Conservation (phyloP, 345 rosid species). For the Kandelia obovata region DNA sequence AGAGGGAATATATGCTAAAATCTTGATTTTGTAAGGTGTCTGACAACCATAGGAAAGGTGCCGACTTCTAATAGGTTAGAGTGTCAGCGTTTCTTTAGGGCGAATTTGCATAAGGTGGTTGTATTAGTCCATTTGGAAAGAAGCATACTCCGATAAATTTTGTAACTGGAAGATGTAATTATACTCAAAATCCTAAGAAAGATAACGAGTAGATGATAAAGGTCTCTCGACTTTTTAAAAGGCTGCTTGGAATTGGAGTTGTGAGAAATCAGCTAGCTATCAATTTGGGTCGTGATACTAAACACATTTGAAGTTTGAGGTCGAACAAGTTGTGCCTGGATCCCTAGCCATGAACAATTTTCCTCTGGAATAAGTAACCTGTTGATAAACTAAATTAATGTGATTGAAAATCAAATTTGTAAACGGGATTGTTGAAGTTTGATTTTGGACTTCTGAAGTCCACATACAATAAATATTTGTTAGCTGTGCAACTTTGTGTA, state of each 20-base stretch:
- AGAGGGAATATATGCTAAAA: slow-evolving; percentile 55
- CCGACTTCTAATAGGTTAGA: slow-evolving; percentile 23
- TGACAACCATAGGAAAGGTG: slow-evolving; percentile 38
- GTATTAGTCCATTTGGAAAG: slow-evolving; percentile 45
- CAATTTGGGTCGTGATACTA: slow-evolving; percentile 15
- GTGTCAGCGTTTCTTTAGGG: slow-evolving; percentile 23
- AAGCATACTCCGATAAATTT: slow-evolving; percentile 27
- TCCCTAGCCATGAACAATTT: neutral
- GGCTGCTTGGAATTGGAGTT: slow-evolving; percentile 13
- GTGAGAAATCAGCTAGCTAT: slow-evolving; percentile 2
- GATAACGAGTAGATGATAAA: slow-evolving; percentile 26
- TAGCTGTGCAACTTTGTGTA: neutral
- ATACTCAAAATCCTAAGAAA: slow-evolving; percentile 17
- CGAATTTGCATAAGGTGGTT: slow-evolving; percentile 37
- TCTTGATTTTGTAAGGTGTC: slow-evolving; percentile 35
- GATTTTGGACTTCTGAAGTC: too few relatives aligned
- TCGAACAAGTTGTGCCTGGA: slow-evolving; percentile 11
- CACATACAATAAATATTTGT: too few relatives aligned
- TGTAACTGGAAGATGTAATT: slow-evolving; percentile 25
- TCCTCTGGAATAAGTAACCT: too few relatives aligned
- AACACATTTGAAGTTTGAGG: neutral
- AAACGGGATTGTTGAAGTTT: too few relatives aligned
- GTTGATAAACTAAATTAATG: too few relatives aligned
- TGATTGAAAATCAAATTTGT: too few relatives aligned
- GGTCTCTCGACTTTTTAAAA: slow-evolving; percentile 26